Evolutionary conservation across 1,284 basidiomycete genomes (phyloP).

Genomic region (Veloboletus limbatus): DNA sequence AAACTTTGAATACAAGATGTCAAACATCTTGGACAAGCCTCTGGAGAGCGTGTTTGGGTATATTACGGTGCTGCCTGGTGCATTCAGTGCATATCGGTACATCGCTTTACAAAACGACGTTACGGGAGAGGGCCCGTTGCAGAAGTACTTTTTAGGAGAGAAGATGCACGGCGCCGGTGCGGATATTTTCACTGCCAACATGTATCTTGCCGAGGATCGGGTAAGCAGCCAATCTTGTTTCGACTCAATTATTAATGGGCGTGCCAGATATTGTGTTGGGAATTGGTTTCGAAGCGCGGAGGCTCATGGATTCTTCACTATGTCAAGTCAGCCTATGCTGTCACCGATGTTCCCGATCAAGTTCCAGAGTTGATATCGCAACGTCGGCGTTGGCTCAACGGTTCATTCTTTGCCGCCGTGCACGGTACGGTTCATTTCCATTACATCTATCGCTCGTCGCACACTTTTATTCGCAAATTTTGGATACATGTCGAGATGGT

Average conservation of each 20-base stretch:
- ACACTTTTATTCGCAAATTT: slow-evolving; percentile 81
- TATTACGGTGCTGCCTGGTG: slow-evolving; percentile 90
- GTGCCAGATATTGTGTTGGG: slow-evolving; percentile 84
- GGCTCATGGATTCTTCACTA: slow-evolving; percentile 90
- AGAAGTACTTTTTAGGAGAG: slow-evolving; percentile 95
- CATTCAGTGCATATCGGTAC: slow-evolving; percentile 91
- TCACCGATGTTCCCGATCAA: slow-evolving; percentile 90
- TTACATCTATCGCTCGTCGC: slow-evolving; percentile 89
- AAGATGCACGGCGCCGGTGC: slow-evolving; percentile 88
- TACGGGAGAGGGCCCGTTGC: slow-evolving; percentile 81
- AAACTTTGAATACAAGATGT: slow-evolving; percentile 98
- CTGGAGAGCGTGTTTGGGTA: slow-evolving; percentile 87
- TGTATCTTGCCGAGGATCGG: slow-evolving; percentile 92
- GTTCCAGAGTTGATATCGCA: slow-evolving; percentile 90
- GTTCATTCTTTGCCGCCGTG: slow-evolving; percentile 94
- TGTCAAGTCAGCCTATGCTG: slow-evolving; percentile 87
- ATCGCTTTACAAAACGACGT: slow-evolving; percentile 88
- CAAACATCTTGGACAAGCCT: slow-evolving; percentile 89
- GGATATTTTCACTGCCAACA: slow-evolving; percentile 91
- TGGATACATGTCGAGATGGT: slow-evolving; percentile 94
- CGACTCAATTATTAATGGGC: slow-evolving; percentile 6
- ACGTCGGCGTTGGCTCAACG: slow-evolving; percentile 93
- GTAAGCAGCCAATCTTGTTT: slow-evolving; percentile 39
- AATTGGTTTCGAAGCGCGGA: slow-evolving; percentile 85
- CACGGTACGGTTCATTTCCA: slow-evolving; percentile 90